Evolutionary conservation across 768 basidiomycete species (phyloP).

Genomic region (Suillus clintonianus): DNA sequence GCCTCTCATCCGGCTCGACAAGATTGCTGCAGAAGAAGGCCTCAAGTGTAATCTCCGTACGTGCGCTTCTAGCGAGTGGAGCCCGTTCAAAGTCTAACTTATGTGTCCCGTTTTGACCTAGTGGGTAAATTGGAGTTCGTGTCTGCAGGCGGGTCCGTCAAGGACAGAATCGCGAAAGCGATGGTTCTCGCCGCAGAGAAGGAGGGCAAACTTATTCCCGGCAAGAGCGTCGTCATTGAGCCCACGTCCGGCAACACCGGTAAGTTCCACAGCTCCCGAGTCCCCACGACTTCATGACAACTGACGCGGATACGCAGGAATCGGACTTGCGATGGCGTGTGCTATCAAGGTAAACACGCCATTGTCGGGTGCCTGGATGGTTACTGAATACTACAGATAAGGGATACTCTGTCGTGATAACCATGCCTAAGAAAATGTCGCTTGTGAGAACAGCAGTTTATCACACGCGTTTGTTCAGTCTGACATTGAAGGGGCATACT

Average conservation of each 20-base stretch:
- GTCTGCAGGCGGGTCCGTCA: slow-evolving; percentile 91
- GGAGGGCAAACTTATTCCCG: slow-evolving; percentile 82
- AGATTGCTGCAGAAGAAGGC: slow-evolving; percentile 70
- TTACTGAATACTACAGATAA: slow-evolving; percentile 81
- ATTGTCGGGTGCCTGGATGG: slow-evolving; percentile 20
- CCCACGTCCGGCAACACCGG: slow-evolving; percentile 97
- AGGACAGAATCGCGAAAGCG: slow-evolving; percentile 93
- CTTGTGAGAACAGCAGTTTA: slow-evolving; percentile 41
- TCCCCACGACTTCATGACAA: too few relatives aligned
- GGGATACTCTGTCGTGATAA: slow-evolving; percentile 91
- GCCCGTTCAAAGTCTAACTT: too few relatives aligned
- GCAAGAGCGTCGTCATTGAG: slow-evolving; percentile 91
- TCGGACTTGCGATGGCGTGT: slow-evolving; percentile 90
- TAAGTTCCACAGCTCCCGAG: slow-evolving; percentile 41
- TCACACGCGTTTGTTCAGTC: background rate
- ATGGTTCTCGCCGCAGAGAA: slow-evolving; percentile 96
- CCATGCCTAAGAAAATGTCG: slow-evolving; percentile 95
- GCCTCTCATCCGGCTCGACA: slow-evolving; percentile 84
- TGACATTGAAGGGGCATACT: background rate
- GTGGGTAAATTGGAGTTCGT: slow-evolving; percentile 91
- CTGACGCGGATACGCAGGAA: slow-evolving; percentile 49
- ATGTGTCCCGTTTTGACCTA: slow-evolving; percentile 30
- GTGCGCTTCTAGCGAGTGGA: slow-evolving; percentile 28
- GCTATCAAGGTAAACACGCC: slow-evolving; percentile 78
- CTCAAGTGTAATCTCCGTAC: slow-evolving; percentile 88